Evolutionary conservation across 768 basidiomycete species (phyloP).

Genomic region (Mycena alexandri): DNA sequence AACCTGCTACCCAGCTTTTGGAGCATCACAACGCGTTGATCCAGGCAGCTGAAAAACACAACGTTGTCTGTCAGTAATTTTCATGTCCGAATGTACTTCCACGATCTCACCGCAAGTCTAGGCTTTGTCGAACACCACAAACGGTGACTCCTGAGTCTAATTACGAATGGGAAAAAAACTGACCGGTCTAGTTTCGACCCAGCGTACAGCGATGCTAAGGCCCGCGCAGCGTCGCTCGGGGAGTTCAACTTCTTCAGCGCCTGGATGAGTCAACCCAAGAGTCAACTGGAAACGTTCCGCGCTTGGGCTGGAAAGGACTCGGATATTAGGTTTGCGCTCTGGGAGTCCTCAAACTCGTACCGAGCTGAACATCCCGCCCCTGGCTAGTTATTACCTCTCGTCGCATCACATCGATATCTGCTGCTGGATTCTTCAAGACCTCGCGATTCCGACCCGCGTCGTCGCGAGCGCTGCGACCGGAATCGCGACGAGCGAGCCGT

Average conservation of each 20-base stretch:
- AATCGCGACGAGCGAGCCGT: constrained; percentile 90
- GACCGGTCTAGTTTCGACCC: constrained; percentile 76
- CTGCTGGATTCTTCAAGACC: constrained; percentile 86
- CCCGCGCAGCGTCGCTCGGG: constrained; percentile 79
- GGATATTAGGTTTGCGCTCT: constrained; percentile 77
- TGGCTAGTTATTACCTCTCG: constrained; percentile 88
- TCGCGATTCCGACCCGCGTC: constrained; percentile 84
- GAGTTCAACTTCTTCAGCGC: constrained; percentile 97
- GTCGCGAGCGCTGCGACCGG: constrained; percentile 92
- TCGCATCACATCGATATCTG: constrained; percentile 95
- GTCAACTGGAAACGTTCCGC: constrained; percentile 93
- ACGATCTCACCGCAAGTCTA: not conserved
- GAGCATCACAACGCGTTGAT: constrained; percentile 86
- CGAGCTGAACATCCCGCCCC: constrained; percentile 24
- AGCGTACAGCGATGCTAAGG: constrained; percentile 91
- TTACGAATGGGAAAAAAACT: not conserved
- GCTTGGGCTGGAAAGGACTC: constrained; percentile 97
- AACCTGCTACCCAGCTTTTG: constrained; percentile 90
- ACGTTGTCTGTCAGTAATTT: constrained; percentile 69
- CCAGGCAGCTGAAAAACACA: constrained; percentile 80
- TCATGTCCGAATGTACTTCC: not conserved
- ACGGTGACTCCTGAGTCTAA: constrained; percentile 56
- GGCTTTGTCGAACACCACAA: constrained; percentile 95
- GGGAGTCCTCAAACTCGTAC: not conserved
- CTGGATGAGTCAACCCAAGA: constrained; percentile 98